phyloP scores from a whole-genome alignment of 176 grass and related monocot genomes.

The Melocanna baccifera region DNA sequence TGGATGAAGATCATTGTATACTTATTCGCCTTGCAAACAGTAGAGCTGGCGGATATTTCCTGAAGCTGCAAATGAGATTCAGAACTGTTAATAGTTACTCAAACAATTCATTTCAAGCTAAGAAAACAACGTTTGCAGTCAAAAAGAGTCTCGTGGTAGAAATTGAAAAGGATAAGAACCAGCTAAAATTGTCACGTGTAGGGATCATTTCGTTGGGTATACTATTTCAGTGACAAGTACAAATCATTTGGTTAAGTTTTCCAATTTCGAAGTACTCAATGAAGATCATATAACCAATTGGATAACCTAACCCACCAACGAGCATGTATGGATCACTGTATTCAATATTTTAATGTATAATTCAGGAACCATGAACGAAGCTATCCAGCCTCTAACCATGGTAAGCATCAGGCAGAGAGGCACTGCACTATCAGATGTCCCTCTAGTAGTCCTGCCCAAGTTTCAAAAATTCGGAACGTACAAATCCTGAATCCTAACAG shows the following conservation, averaged over 20 bases:
- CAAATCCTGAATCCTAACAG: not conserved
- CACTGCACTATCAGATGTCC: not conserved
- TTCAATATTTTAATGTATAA: not conserved
- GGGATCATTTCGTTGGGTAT: not conserved
- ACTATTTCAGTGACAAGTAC: not conserved
- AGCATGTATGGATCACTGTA: not conserved
- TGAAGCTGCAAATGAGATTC: slow-evolving; percentile 55
- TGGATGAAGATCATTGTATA: not conserved
- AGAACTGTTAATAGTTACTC: not conserved
- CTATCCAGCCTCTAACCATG: not conserved
- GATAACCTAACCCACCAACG: not conserved
- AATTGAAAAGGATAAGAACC: not conserved
- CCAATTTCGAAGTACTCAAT: not conserved
- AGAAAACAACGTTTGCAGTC: not conserved
- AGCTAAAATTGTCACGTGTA: not conserved
- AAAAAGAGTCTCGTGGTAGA: not conserved
- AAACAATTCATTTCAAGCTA: not conserved
- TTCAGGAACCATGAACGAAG: not conserved
- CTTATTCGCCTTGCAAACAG: slow-evolving; percentile 57
- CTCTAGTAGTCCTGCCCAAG: not conserved
- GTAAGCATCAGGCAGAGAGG: not conserved
- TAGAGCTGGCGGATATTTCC: slow-evolving; percentile 91
- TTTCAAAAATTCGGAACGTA: not conserved
- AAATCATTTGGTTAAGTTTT: not conserved
- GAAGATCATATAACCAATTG: not conserved